Conservation (phyloP, 768 basidiomycete genomes). For the Macrolepiota fuliginosa region DNA sequence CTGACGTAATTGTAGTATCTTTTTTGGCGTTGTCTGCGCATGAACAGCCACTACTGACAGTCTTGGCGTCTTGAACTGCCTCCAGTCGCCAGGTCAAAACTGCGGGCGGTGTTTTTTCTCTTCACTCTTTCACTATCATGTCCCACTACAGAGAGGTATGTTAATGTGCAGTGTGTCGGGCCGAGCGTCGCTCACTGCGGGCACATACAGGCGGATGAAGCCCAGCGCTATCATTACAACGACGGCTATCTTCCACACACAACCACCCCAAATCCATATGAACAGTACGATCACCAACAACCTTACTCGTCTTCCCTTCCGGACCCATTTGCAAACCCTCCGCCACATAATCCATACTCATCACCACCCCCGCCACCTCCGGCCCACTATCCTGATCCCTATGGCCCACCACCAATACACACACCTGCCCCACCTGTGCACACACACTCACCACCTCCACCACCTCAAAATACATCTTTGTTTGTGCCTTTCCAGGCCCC, state of each 20-base stretch:
- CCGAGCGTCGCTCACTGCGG: not conserved
- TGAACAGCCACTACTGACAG: slow-evolving; percentile 1
- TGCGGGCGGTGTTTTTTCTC: not conserved
- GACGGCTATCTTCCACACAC: slow-evolving; percentile 60
- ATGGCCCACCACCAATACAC: slow-evolving; percentile 11
- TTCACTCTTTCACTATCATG: slow-evolving; percentile 20
- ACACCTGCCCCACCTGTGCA: slow-evolving; percentile 20
- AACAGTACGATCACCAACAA: slow-evolving; percentile 33
- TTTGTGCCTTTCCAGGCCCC: slow-evolving; percentile 12
- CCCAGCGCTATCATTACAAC: slow-evolving; percentile 60
- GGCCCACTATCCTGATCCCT: slow-evolving; percentile 21
- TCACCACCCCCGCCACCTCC: slow-evolving; percentile 20
- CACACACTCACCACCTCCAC: slow-evolving; percentile 19
- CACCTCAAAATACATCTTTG: slow-evolving; percentile 9
- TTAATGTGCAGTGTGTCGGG: not conserved
- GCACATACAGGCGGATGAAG: slow-evolving; percentile 58
- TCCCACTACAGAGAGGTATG: slow-evolving; percentile 33
- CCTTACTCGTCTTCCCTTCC: slow-evolving; percentile 27
- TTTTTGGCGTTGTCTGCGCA: slow-evolving; percentile 6
- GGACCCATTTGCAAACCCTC: slow-evolving; percentile 36
- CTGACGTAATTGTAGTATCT: not conserved
- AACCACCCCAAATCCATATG: slow-evolving; percentile 36
- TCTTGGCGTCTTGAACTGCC: slow-evolving; percentile 1
- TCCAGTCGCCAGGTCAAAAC: slow-evolving; percentile 4
- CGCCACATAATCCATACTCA: slow-evolving; percentile 26